Evolutionary conservation across 1,284 basidiomycete genomes (phyloP).

Genomic region (Mycosarcoma mackinlayi): DNA sequence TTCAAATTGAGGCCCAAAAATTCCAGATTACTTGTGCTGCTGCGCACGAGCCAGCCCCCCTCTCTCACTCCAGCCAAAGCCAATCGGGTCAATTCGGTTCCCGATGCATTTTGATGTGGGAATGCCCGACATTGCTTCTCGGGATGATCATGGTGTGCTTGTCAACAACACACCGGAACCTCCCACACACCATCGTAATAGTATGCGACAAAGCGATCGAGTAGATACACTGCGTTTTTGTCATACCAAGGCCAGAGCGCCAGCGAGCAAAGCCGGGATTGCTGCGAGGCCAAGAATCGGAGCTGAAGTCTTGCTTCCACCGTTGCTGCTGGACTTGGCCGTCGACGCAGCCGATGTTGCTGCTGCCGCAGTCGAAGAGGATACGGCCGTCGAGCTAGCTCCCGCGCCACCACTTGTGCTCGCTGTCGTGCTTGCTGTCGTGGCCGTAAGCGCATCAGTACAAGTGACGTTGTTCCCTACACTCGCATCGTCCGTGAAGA

Average conservation of each 20-base stretch:
- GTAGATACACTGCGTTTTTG: too few species aligned
- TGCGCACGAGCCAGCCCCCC: too few species aligned
- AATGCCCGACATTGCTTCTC: too few species aligned
- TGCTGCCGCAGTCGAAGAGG: background rate
- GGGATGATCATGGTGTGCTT: too few species aligned
- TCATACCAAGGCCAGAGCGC: conserved; percentile 11
- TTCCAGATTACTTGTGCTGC: too few species aligned
- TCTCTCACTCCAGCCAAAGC: too few species aligned
- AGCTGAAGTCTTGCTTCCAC: background rate
- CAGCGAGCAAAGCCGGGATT: conserved; percentile 11
- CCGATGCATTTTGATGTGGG: too few species aligned
- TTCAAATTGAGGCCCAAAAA: too few species aligned
- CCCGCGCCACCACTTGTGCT: conserved; percentile 1
- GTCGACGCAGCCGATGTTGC: conserved; percentile 1
- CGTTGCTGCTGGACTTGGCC: conserved; percentile 8
- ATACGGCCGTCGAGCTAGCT: background rate
- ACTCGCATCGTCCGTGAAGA: conserved; percentile 18
- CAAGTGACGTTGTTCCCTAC: conserved; percentile 29
- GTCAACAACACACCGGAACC: too few species aligned
- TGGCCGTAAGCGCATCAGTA: conserved; percentile 26
- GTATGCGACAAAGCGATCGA: too few species aligned
- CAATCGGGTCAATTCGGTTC: too few species aligned
- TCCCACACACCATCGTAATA: too few species aligned
- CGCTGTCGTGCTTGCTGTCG: background rate
- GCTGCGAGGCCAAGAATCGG: background rate